Percentiles rank a stretch among this genome's conserved stretches.
Evolutionary conservation across 352 stramenopile genomes (phyloP).

Genomic region (Bremia lactucae): DNA sequence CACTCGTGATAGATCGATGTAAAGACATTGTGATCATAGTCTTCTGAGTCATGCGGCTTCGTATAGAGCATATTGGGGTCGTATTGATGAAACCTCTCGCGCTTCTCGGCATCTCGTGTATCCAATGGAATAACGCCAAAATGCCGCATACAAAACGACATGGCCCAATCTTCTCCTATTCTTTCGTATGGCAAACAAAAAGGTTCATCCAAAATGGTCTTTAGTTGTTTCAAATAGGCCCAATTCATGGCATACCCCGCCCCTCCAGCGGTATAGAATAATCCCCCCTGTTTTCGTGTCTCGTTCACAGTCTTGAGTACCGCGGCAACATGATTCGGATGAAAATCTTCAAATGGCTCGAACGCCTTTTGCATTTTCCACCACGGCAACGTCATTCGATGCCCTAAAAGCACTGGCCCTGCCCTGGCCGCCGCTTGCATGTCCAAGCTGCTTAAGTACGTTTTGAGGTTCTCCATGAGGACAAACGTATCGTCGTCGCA

Average conservation of each 20-base stretch:
- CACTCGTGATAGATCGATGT: conserved; percentile 75
- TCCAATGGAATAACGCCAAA: conserved; percentile 55
- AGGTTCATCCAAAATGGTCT: conserved; percentile 54
- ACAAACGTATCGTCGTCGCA: conserved; percentile 84
- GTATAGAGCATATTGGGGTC: conserved; percentile 62
- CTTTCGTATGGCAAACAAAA: conserved; percentile 63
- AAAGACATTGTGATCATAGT: conserved; percentile 64
- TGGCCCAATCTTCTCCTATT: conserved; percentile 77
- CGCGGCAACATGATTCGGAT: conserved; percentile 41
- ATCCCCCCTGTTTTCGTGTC: conserved; percentile 38
- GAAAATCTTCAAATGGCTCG: conserved; percentile 52
- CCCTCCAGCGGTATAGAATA: conserved; percentile 78
- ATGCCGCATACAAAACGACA: conserved; percentile 80
- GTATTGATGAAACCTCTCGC: conserved; percentile 83
- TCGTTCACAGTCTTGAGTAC: conserved; percentile 40
- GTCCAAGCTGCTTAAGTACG: conserved; percentile 42
- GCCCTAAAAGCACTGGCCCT: conserved; percentile 53
- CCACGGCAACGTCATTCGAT: conserved; percentile 82
- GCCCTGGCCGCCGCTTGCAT: conserved; percentile 23
- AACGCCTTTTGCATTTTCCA: conserved; percentile 72
- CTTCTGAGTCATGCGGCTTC: conserved; percentile 50
- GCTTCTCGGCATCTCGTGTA: conserved; percentile 52
- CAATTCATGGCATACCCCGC: conserved; percentile 80
- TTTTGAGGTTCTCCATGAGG: conserved; percentile 79
- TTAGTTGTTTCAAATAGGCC: conserved; percentile 62